Evolutionary conservation across 2,329 filamentous ascomycete genomes (phyloP).

Genomic region (Trichoderma pleuroti): DNA sequence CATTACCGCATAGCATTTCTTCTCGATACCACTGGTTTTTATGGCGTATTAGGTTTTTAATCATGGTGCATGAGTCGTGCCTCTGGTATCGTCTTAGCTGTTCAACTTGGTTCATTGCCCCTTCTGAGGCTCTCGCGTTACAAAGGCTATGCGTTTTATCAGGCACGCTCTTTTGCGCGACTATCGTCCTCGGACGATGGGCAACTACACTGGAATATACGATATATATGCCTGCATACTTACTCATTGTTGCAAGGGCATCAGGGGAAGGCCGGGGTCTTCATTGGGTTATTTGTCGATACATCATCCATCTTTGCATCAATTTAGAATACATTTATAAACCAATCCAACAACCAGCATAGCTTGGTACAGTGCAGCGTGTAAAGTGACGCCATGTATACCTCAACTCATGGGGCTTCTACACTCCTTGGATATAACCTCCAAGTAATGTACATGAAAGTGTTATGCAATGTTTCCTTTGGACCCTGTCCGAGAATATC

Average conservation of each 20-base stretch:
- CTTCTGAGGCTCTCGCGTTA: neutral
- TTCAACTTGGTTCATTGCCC: neutral
- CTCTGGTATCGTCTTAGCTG: neutral
- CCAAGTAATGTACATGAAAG: neutral
- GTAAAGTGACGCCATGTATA: neutral
- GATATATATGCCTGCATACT: conserved; percentile 14
- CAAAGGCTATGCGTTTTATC: neutral
- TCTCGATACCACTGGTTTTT: conserved; percentile 44
- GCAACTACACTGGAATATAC: conserved; percentile 1
- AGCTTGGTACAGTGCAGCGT: neutral
- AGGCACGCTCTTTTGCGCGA: neutral
- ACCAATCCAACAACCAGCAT: neutral
- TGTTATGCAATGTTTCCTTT: neutral
- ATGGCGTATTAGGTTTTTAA: conserved; percentile 18
- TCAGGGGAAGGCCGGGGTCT: neutral
- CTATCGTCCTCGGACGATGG: neutral
- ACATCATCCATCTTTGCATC: conserved; percentile 9
- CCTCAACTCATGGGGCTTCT: neutral
- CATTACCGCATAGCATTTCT: conserved; percentile 40
- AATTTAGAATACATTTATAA: conserved; percentile 6
- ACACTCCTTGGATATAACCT: neutral
- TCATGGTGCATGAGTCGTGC: conserved; percentile 2
- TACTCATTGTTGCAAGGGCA: conserved; percentile 8
- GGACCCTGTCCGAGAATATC: neutral
- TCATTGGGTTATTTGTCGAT: conserved; percentile 12